Evolutionary conservation across 1,284 basidiomycete species (phyloP), one percentile per base, ranked within the genome.

Genomic region (Hemileia vastatrix): DNA sequence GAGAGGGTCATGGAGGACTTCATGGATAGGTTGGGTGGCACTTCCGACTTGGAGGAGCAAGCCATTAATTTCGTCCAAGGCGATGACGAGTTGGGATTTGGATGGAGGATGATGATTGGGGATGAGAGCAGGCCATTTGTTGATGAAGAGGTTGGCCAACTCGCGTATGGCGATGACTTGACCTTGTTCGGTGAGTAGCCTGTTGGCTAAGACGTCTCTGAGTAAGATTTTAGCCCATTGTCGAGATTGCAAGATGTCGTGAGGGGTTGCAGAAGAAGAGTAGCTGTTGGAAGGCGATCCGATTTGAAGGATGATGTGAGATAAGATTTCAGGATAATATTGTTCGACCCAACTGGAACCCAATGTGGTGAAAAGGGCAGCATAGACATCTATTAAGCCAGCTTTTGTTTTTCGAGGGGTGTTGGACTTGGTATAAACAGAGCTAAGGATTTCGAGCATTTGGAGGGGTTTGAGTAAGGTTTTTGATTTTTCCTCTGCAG

Each of bases 101-200:
- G 78, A 80, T 0, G 91, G 89, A 0, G 86, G 82, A 21, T 79
- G 79, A 66, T 89, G 85, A 3, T 89, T 89, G 1, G 90, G 91
- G 81, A 95, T 86, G 73, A 94, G 82, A 0, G 89, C 86, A 0
- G 91, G 91, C 90, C 91, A 98, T 64, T 87, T 83, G 72, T 88
- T 90, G 59, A 96, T 79, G 71, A 91, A 95, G 4, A 81, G 79
- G 54, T 81, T 84, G 0, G 87, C 85, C 52, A 96, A 79, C 67
- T 94, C 91, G 68, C 88, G 86, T 31, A 96, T 88, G 0, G 93
- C 94, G 36, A 82, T 80, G 54, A 96, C 93, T 77, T 97, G 93
- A 0, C 87, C 91, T 68, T 91, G 89, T 72, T 97, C 93, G 62
- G 87, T 87, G 54, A 98, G 78, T 81, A 97, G 86, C 59, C 90